phyloP scores from a whole-genome alignment of 257 asterid species.

The Ligustrum vulgare region DNA sequence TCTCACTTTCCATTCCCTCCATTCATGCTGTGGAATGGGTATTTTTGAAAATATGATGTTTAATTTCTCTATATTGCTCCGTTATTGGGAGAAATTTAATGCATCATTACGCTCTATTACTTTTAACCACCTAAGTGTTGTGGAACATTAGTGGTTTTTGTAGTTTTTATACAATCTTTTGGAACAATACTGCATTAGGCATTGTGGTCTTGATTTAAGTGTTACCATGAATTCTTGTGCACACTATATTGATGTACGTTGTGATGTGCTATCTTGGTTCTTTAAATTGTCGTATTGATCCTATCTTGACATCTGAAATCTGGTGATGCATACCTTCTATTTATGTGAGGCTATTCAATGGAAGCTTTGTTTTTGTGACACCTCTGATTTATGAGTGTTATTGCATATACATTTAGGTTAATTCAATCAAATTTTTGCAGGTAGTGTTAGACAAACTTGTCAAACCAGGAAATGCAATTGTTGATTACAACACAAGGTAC shows the following conservation, averaged over 20 bases:
- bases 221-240: background rate
- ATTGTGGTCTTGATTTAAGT: background rate
- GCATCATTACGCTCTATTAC: background rate
- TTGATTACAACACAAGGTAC: constrained; percentile 95
- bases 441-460: constrained; percentile 91
- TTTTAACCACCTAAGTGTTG: background rate
- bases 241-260: background rate
- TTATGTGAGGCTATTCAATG: background rate
- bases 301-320: constrained; percentile 3
- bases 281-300: background rate
- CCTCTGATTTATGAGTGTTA: constrained; percentile 12
- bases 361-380: background rate
- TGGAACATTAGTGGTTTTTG: background rate
- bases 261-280: background rate
- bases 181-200: background rate
- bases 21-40: background rate
- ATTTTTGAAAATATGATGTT: background rate
- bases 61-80: background rate
- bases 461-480: constrained; percentile 79
- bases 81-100: background rate
- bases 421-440: constrained; percentile 46
- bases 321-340: constrained; percentile 1
- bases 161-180: background rate
- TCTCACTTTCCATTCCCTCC: background rate
- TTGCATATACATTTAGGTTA: constrained; percentile 24